Base-by-base conservation (phyloP, 345 rosid genomes). In the Turnera subulata region DNA sequence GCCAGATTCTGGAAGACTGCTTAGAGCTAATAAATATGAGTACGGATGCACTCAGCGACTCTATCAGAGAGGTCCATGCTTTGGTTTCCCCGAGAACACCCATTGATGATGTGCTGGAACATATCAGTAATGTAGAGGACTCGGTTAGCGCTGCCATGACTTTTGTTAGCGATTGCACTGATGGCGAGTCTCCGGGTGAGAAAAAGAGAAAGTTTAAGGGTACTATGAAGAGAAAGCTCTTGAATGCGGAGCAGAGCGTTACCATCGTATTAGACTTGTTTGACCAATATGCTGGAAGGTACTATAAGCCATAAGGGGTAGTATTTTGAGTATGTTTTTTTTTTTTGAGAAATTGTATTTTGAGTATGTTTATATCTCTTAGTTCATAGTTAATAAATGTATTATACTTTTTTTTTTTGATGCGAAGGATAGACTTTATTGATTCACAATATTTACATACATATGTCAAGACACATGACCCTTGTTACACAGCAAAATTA, bases 251-350 rank as follows among this genome's bases (percentile, higher is more conserved):
- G 37, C 86, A 89, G 73, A 67, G 78, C 22, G 71, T 91, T 0
- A 86, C 96, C 75, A 92, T 86, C 40, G 95, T 95, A 1, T 73
- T 92, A 56, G 83, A 82, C 26, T 76, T 88, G 73, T 86, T 92
- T 63, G 82, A 83, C 29, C 73, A 53, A 22, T 88, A 67, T 53
- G 92, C 92, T 11, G 71, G 76, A 0, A 75, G 59, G 59, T 77
- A 71, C 55, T 77, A 71, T 49, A 64, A 60, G 67, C 78, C 79
- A 5, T 72, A 17, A 66, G n/a, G 46, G 16, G n/a, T n/a, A n/a
- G n/a, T n/a, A n/a, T n/a, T n/a, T n/a, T n/a, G n/a, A n/a, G n/a
- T n/a, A 11, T 58, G 42, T 46, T n/a, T n/a, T n/a, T n/a, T n/a
- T n/a, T n/a, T n/a, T n/a, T n/a, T n/a, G n/a, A n/a, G n/a, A n/a